Base-by-base conservation (phyloP, 352 stramenopile genomes). In the Phytophthora fragariae region DNA sequence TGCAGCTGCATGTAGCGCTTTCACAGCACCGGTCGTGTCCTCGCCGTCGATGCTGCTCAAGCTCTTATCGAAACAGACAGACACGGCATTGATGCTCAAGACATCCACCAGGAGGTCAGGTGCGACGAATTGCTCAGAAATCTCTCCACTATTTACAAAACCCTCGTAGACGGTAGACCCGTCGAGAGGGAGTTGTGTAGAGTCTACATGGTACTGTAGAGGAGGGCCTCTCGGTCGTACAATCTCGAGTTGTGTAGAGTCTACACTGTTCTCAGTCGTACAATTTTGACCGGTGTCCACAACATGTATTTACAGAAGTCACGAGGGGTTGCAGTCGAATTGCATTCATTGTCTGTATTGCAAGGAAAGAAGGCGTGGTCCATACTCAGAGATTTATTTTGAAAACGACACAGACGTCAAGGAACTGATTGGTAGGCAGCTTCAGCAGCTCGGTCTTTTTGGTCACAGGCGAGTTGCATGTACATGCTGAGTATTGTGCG, bases 51-150 rank as follows among this genome's bases (percentile, higher is more conserved):
- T 66, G 21, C 63, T 70, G 27, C 24, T 70, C 17, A 92, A 37
- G 59, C 69, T 86, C 39, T 75, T 81, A 39, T 84, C 68, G 21
- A 93, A 62, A 27, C 80, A 5, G 83, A 67, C 11, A 92, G n/a
- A n/a, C n/a, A n/a, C 79, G 21, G 79, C 73, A 56, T 84, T 83
- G 24, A 75, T 67, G 12, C 84, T 83, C 19, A 93, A 62, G 9
- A 91, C 86, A n/a, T 89, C 73, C 15, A 91, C 72, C 39, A 93
- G 37, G 15, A 92, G 54, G 3, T 70, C 62, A 5, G 73, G 77
- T 6, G 83, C 62, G 1, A 31, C n/a, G n/a, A n/a, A 31, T 31
- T 31, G 29, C 5, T 31, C 29, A 4, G n/a, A n/a, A n/a, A n/a
- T n/a, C n/a, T n/a, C n/a, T 31, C 29, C 29, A 31, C 29, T 31